Conservation (phyloP, 108 stramenopile species). For the Conticribra guillardii region DNA sequence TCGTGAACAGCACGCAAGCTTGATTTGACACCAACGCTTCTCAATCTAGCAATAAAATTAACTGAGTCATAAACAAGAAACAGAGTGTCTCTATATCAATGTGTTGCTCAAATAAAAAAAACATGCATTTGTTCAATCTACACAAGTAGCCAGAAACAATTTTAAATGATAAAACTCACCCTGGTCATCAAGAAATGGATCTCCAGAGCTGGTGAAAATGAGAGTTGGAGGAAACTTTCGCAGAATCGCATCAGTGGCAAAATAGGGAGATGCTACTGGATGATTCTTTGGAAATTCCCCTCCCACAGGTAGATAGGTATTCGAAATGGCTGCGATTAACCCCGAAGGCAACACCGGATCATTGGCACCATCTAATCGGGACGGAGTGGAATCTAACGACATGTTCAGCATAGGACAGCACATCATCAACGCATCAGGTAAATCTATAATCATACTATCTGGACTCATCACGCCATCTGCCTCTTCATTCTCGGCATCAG, state of each 20-base stretch:
- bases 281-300: slow-evolving; percentile 53
- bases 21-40: slow-evolving; percentile 67
- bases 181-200: slow-evolving; percentile 91
- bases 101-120: too few species aligned
- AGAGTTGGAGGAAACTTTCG: slow-evolving; percentile 69
- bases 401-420: slow-evolving; percentile 82
- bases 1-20: slow-evolving; percentile 68
- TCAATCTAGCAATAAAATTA: slow-evolving; percentile 73
- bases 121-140: too few species aligned
- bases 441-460: slow-evolving; percentile 3
- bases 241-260: slow-evolving; percentile 65
- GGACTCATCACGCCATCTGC: neutral
- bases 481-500: slow-evolving; percentile 11
- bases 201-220: slow-evolving; percentile 68
- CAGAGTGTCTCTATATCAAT: too few species aligned
- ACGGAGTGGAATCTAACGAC: slow-evolving; percentile 63
- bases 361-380: slow-evolving; percentile 66
- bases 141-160: too few species aligned
- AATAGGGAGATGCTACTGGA: slow-evolving; percentile 80
- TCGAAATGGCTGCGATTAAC: slow-evolving; percentile 72
- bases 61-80: too few species aligned
- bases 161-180: too few species aligned
- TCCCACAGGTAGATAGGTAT: slow-evolving; percentile 62
- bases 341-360: slow-evolving; percentile 84
- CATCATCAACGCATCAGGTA: slow-evolving; percentile 83